These are phyloP conservation scores for Viola pubescens DNA, from an alignment of 441 rosid genomes.

Conservation along the genomic window DNA sequence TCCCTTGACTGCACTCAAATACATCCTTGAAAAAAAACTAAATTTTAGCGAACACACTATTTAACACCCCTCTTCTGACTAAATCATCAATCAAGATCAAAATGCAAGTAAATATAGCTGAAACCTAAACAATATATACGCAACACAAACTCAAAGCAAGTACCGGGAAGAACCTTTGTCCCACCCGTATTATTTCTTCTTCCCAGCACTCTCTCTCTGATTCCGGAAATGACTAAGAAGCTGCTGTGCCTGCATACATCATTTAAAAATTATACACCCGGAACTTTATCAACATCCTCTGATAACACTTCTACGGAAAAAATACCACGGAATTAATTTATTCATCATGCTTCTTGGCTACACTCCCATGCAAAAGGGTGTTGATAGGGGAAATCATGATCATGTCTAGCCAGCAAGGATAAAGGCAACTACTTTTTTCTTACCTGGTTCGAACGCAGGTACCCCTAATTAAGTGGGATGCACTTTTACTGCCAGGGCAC, in stretches of 20 bases:
- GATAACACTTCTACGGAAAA: no score
- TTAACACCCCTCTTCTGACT: not conserved
- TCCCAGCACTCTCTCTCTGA: constrained; percentile 55
- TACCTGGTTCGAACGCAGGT: no score
- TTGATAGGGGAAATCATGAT: no score
- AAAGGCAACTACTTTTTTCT: not conserved
- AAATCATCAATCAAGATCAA: constrained; percentile 16
- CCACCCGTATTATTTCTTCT: no score
- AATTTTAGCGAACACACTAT: constrained; percentile 4
- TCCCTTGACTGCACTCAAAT: constrained; percentile 14
- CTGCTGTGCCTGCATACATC: constrained; percentile 69
- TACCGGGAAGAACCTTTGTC: constrained; percentile 8
- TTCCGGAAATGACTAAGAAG: constrained; percentile 86
- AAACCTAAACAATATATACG: constrained; percentile 11
- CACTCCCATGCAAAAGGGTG: not conserved
- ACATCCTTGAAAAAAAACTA: not conserved
- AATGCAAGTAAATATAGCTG: constrained; percentile 12
- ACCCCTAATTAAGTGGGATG: no score
- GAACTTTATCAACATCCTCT: no score
- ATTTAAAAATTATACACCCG: no score
- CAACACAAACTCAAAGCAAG: constrained; percentile 5
- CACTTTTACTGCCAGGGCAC: no score
- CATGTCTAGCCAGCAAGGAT: not conserved
- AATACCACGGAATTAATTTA: not conserved
- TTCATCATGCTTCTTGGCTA: not conserved